A percentile compares a stretch with the other conserved stretches of the same genome.
Evolutionary conservation across 1,284 basidiomycete genomes (phyloP).

Genomic region (Cryptococcus hybrid): DNA sequence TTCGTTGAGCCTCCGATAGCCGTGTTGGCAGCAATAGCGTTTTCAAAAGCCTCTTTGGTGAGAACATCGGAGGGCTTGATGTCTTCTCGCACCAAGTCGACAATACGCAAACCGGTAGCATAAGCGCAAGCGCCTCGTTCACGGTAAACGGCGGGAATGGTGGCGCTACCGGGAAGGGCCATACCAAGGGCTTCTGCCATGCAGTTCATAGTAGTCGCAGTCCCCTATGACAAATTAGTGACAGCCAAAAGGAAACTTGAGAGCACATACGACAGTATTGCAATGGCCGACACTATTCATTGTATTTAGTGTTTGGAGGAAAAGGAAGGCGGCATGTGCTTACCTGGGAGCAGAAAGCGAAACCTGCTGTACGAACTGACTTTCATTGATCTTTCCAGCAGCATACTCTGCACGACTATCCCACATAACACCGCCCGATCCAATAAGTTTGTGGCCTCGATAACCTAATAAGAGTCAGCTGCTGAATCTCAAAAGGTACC

Average conservation of each 20-base stretch:
- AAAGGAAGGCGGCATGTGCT: background rate
- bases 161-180: slow-evolving; percentile 84
- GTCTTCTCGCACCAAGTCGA: slow-evolving; percentile 75
- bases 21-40: slow-evolving; percentile 82
- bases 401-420: slow-evolving; percentile 38
- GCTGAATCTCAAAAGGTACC: background rate
- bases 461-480: slow-evolving; percentile 25
- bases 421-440: slow-evolving; percentile 48
- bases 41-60: slow-evolving; percentile 85
- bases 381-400: slow-evolving; percentile 40
- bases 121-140: slow-evolving; percentile 55
- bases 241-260: background rate
- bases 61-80: slow-evolving; percentile 91
- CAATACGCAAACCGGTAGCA: slow-evolving; percentile 76
- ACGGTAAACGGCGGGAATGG: slow-evolving; percentile 64
- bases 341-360: slow-evolving; percentile 41
- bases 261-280: slow-evolving; percentile 37
- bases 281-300: slow-evolving; percentile 36
- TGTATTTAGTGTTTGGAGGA: background rate
- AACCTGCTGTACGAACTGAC: slow-evolving; percentile 41
- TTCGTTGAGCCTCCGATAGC: slow-evolving; percentile 91
- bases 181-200: slow-evolving; percentile 88
- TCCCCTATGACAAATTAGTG: slow-evolving; percentile 20
- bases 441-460: slow-evolving; percentile 36
- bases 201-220: slow-evolving; percentile 71